Conservation (phyloP, 2,329 filamentous ascomycete genomes). For the Fonsecaea erecta region DNA sequence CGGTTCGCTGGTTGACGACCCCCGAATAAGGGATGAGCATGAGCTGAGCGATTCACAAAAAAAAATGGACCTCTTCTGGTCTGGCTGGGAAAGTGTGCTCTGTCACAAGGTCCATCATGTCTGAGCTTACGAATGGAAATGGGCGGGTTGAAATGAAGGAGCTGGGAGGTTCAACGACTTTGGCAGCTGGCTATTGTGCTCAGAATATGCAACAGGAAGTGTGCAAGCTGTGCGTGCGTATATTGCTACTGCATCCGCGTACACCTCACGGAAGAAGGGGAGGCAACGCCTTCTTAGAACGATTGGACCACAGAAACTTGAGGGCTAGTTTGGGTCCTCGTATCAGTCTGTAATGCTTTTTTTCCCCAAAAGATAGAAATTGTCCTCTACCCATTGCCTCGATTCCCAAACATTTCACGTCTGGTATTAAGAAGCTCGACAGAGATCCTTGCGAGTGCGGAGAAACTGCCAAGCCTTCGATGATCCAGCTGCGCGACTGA, state of each 20-base stretch:
- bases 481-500: conserved; percentile 11
- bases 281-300: conserved; percentile 26
- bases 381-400: not conserved
- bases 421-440: too few relatives aligned
- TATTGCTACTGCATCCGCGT: conserved; percentile 29
- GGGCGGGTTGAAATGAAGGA: conserved; percentile 28
- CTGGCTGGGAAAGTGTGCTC: conserved; percentile 29
- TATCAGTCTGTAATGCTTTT: conserved; percentile 12
- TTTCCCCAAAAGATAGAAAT: conserved; percentile 10
- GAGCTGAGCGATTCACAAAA: conserved; percentile 31
- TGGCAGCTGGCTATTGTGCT: conserved; percentile 28
- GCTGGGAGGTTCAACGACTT: conserved; percentile 20
- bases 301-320: conserved; percentile 26
- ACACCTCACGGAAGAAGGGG: conserved; percentile 15
- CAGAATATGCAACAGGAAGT: conserved; percentile 32
- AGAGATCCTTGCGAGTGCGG: not conserved
- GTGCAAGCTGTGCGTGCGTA: conserved; percentile 26
- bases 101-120: conserved; percentile 28
- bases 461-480: conserved; percentile 7
- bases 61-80: conserved; percentile 28
- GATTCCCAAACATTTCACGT: not conserved
- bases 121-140: conserved; percentile 25
- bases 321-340: conserved; percentile 19
- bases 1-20: conserved; percentile 21
- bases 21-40: conserved; percentile 23